Evolutionary conservation across 2,329 filamentous ascomycete species (phyloP).

Genomic region (Cladosporium halotolerans): DNA sequence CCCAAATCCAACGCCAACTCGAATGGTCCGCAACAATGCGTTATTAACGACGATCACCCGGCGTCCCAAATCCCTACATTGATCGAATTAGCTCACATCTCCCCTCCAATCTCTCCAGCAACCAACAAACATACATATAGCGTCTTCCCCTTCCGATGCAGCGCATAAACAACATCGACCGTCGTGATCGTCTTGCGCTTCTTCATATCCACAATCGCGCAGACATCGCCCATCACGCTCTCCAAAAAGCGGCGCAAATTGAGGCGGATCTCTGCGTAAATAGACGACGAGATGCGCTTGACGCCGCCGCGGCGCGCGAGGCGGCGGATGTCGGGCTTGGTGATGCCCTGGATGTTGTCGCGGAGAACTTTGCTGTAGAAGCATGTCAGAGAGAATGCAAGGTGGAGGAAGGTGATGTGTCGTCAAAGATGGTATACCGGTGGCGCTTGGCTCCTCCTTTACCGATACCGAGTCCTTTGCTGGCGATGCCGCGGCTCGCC

Average conservation of each 20-base stretch:
- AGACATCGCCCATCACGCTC: conserved; percentile 39
- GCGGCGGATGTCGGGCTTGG: conserved; percentile 62
- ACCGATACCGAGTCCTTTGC: neutral
- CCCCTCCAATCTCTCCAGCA: too few relatives aligned
- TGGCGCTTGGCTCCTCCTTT: neutral
- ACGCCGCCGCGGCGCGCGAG: conserved; percentile 71
- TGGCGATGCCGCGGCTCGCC: neutral
- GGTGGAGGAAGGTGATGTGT: neutral
- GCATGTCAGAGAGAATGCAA: neutral
- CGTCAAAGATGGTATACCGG: neutral
- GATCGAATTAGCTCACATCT: neutral
- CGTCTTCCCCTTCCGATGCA: conserved; percentile 32
- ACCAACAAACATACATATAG: conserved; percentile 15
- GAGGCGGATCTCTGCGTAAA: conserved; percentile 57
- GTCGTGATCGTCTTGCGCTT: conserved; percentile 58
- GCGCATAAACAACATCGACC: conserved; percentile 55
- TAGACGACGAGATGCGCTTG: conserved; percentile 59
- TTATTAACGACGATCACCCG: too few relatives aligned
- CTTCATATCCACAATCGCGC: conserved; percentile 24
- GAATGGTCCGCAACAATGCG: too few relatives aligned
- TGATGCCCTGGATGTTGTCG: conserved; percentile 98
- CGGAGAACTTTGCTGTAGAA: conserved; percentile 86
- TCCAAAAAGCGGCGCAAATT: conserved; percentile 50
- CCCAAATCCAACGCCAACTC: neutral
- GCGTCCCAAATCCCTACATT: neutral